Base-by-base conservation (phyloP, 495 filamentous ascomycete species). In the Entonaema liquescens region DNA sequence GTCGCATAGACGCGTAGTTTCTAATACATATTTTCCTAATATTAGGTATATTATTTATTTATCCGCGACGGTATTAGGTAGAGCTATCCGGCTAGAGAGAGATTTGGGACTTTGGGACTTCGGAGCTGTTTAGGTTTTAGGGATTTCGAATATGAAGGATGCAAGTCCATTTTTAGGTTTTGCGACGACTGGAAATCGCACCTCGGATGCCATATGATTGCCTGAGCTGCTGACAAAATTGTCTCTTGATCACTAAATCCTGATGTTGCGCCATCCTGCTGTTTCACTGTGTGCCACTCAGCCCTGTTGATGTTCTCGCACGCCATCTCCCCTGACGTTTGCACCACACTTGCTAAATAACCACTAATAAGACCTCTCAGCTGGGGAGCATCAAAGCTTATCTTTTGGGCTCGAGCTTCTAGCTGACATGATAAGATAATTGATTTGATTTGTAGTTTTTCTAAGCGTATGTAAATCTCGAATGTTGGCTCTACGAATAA, bases 241-340 rank as follows among this genome's bases (percentile, higher is more conserved):
- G 63, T 23, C 63, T 60, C 59, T 72, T 60, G 69, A 72, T 59
- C 63, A 59, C 49, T 57, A 19, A 57, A 61, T 67, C 25, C 21
- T 44, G 58, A 66, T 38, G 70, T 72, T 72, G 70, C 70, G 65
- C 65, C 67, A 72, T 72, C 70, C 56, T 64, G 25, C 33, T 65
- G 70, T 68, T 65, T 72, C 70, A 68, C 65, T 54, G 36, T 44
- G 31, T 62, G 23, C 69, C 69, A 72, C 69, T 60, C 69, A 67
- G 64, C 70, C 56, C 53, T 38, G 60, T 65, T 64, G 65, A 49
- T 49, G 70, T 62, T 63, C 65, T 68, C 64, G 70, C 70, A 72
- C 70, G 70, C 49, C 70, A 72, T 72, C 60, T 57, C 49, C 65
- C 65, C 55, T 62, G 58, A 36, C 59, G 26, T 40, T 71, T 71